Evolutionary conservation across 345 rosid species (phyloP).

Genomic region (Salix suchowensis): DNA sequence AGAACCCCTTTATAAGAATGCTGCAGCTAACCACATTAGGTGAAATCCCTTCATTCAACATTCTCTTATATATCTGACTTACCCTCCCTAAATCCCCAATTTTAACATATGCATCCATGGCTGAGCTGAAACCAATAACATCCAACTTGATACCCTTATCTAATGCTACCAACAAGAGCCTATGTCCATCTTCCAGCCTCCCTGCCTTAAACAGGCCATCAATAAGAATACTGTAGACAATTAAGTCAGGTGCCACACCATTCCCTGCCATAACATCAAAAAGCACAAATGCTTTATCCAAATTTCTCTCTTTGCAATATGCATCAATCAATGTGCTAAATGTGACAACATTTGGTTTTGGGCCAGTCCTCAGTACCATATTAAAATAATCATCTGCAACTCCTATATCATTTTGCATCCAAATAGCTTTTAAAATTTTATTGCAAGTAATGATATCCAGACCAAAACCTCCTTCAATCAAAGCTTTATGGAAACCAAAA

Average conservation of each 20-base stretch:
- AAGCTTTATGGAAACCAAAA: slow-evolving; percentile 29
- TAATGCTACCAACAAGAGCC: slow-evolving; percentile 32
- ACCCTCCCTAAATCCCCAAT: slow-evolving; percentile 30
- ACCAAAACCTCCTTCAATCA: slow-evolving; percentile 26
- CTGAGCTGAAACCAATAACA: slow-evolving; percentile 39
- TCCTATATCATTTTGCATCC: slow-evolving; percentile 17
- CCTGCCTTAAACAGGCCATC: slow-evolving; percentile 46
- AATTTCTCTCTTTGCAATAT: slow-evolving; percentile 35
- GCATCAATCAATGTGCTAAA: slow-evolving; percentile 44
- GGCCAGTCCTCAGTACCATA: slow-evolving; percentile 36
- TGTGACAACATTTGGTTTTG: slow-evolving; percentile 42
- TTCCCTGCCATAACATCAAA: slow-evolving; percentile 25
- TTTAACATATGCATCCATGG: slow-evolving; percentile 36
- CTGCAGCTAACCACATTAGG: slow-evolving; percentile 43
- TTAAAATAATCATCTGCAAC: slow-evolving; percentile 30
- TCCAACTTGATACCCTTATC: slow-evolving; percentile 34
- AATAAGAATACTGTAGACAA: slow-evolving; percentile 39
- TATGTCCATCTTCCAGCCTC: slow-evolving; percentile 41
- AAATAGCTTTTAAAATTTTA: slow-evolving; percentile 38
- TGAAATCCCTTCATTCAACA: slow-evolving; percentile 37
- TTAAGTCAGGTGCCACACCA: slow-evolving; percentile 38
- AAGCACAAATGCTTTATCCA: slow-evolving; percentile 39
- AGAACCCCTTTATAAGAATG: slow-evolving; percentile 49
- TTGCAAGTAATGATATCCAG: slow-evolving; percentile 42
- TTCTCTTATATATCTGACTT: slow-evolving; percentile 30